Conservation (phyloP, 2,329 filamentous ascomycete genomes). For the Cladophialophora chaetospira region DNA sequence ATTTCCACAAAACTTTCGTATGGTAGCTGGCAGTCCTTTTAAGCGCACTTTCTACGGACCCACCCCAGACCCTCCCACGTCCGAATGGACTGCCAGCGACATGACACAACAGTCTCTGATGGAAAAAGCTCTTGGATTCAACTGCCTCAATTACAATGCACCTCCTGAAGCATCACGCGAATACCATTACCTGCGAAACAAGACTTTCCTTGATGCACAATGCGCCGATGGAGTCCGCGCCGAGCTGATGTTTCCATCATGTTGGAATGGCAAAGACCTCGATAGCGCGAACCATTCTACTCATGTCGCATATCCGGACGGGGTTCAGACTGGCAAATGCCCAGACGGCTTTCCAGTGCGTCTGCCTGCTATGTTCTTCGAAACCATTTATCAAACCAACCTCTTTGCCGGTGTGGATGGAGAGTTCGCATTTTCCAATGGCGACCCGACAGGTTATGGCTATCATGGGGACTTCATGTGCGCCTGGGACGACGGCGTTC, state of each 20-base stretch:
- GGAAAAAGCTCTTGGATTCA: slow-evolving; percentile 88
- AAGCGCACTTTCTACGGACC: slow-evolving; percentile 71
- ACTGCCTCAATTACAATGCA: slow-evolving; percentile 79
- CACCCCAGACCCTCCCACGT: slow-evolving; percentile 69
- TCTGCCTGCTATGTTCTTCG: slow-evolving; percentile 75
- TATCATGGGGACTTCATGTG: slow-evolving; percentile 49
- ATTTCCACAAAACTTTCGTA: slow-evolving; percentile 76
- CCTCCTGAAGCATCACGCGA: slow-evolving; percentile 71
- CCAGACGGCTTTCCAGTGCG: slow-evolving; percentile 68
- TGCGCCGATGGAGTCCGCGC: slow-evolving; percentile 80
- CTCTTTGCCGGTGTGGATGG: slow-evolving; percentile 65
- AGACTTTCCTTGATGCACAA: slow-evolving; percentile 75
- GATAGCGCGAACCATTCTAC: slow-evolving; percentile 58
- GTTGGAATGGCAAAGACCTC: slow-evolving; percentile 74
- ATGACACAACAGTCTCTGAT: slow-evolving; percentile 69
- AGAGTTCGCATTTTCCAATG: slow-evolving; percentile 68
- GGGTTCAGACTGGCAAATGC: slow-evolving; percentile 76
- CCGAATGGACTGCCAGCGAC: slow-evolving; percentile 65
- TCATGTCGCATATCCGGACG: slow-evolving; percentile 76
- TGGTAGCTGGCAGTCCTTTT: slow-evolving; percentile 74
- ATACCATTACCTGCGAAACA: slow-evolving; percentile 79
- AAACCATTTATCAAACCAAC: slow-evolving; percentile 79
- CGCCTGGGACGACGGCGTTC: slow-evolving; percentile 55
- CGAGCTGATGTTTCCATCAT: slow-evolving; percentile 85
- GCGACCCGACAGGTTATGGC: slow-evolving; percentile 55